Percentiles rank a stretch among this genome's conserved stretches.
Conservation (phyloP, 164 flowering plant species). For the Magnolia changhungtana region DNA sequence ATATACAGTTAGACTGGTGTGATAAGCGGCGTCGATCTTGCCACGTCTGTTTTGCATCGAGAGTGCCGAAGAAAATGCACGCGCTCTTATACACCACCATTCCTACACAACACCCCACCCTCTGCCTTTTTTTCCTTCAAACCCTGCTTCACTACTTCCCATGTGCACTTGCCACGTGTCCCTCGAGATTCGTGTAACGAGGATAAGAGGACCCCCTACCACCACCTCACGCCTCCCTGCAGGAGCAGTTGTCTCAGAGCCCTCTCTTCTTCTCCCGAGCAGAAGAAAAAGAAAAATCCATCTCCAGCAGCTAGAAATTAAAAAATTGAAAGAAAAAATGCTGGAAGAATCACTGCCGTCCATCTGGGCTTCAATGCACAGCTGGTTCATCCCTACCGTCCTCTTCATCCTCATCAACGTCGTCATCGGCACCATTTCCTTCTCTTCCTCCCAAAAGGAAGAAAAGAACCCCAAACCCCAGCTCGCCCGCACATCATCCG, state of each 20-base stretch:
- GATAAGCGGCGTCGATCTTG: too few species aligned
- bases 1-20: too few species aligned
- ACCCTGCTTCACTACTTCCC: too few species aligned
- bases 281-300: neutral
- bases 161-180: neutral
- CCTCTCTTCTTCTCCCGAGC: neutral
- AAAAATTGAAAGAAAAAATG: slow-evolving; percentile 5
- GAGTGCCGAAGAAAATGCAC: too few species aligned
- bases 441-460: slow-evolving; percentile 27
- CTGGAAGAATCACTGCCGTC: slow-evolving; percentile 23
- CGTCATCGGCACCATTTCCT: slow-evolving; percentile 49
- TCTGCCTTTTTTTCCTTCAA: too few species aligned
- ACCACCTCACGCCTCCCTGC: neutral
- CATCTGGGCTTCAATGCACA: slow-evolving; percentile 30
- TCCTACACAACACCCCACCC: too few species aligned
- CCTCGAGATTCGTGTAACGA: neutral
- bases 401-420: slow-evolving; percentile 66
- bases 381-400: slow-evolving; percentile 65
- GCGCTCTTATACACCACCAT: too few species aligned
- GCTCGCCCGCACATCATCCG: slow-evolving; percentile 32
- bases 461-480: slow-evolving; percentile 1
- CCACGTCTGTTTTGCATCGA: too few species aligned
- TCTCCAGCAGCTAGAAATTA: neutral
- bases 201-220: neutral
- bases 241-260: too few species aligned